A percentile compares a stretch with the other conserved stretches of the same genome.
phyloP scores from a whole-genome alignment of 345 rosid genomes.

The Rhodamnia rubescens region DNA sequence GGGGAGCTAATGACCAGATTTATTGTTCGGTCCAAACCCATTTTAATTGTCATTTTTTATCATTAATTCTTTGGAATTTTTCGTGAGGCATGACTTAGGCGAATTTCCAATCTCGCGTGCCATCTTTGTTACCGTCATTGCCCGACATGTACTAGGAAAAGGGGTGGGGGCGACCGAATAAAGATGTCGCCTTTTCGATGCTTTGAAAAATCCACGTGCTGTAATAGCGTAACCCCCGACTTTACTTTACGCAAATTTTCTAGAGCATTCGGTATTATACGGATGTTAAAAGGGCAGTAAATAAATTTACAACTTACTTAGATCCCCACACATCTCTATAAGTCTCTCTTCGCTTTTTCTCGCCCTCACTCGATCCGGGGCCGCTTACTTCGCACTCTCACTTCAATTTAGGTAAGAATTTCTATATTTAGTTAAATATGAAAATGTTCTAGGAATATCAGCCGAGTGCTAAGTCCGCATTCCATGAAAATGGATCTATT shows the following conservation, averaged over 20 bases:
- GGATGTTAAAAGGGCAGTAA: too few relatives aligned
- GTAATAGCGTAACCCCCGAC: background rate
- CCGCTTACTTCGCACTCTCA: too few relatives aligned
- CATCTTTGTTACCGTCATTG: background rate
- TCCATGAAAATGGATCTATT: too few relatives aligned
- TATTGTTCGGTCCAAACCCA: background rate
- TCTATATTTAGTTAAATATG: too few relatives aligned
- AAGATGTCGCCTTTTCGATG: background rate
- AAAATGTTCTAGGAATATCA: too few relatives aligned
- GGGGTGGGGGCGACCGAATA: background rate
- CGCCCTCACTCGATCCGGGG: too few relatives aligned
- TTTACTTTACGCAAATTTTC: background rate
- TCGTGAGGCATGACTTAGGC: background rate
- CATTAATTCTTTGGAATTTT: background rate
- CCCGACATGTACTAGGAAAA: background rate
- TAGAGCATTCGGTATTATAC: background rate
- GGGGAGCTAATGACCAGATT: background rate
- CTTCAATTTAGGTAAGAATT: too few relatives aligned
- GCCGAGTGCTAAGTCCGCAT: too few relatives aligned
- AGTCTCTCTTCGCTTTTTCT: too few relatives aligned
- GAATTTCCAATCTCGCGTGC: background rate
- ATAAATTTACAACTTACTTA: too few relatives aligned
- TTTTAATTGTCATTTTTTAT: background rate
- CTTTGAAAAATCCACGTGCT: background rate
- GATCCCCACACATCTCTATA: too few relatives aligned